Base-by-base conservation (phyloP, 495 filamentous ascomycete species). In the Penicillium alfredii region DNA sequence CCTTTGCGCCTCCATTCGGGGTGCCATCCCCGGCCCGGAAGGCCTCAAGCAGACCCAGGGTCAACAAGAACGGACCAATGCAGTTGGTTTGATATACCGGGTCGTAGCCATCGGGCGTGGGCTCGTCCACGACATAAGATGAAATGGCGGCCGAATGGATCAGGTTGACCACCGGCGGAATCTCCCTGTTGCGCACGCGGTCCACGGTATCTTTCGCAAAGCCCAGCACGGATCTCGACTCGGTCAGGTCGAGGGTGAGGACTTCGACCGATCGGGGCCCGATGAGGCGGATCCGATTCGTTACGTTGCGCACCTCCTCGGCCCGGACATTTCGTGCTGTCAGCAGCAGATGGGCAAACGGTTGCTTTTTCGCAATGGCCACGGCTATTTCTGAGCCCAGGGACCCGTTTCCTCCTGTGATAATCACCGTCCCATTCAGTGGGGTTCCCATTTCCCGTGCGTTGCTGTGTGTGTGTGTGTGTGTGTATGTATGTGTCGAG, bases 81-180 rank as follows among this genome's bases (percentile, higher is more conserved):
- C 62, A 64, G 41, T 66, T 68, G 14, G 55, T 65, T 38, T 68
- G 62, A 38, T 66, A 68, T 8, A 66, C 62, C 1, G 60, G 55
- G 30, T 68, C 62, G 40, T 56, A 56, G 13, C 62, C 62, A 38
- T 64, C 62, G 30, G 49, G 42, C 22, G 62, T 68, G 13, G 56
- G 42, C 9, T 58, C 49, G 24, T 65, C 62, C 22, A 48, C 37
- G 9, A 50, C 53, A 38, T 60, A 66, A 21, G 64, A 68, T 15
- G 57, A 47, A 27, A 50, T 51, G 28, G 61, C 58, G n/a, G 61
- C 61, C 15, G 52, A 63, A 29, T 68, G 61, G 24, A 68, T 63
- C 37, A 68, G 40, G 23, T 47, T 32, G 9, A 44, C 51, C 19
- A 68, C 53, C 8, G 64, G 61, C 4, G 64, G 64, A 14, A 68